Percentiles rank a stretch among this genome's conserved stretches.
phyloP scores from a whole-genome alignment of 305 asterid species.

The Fraxinus sp. region DNA sequence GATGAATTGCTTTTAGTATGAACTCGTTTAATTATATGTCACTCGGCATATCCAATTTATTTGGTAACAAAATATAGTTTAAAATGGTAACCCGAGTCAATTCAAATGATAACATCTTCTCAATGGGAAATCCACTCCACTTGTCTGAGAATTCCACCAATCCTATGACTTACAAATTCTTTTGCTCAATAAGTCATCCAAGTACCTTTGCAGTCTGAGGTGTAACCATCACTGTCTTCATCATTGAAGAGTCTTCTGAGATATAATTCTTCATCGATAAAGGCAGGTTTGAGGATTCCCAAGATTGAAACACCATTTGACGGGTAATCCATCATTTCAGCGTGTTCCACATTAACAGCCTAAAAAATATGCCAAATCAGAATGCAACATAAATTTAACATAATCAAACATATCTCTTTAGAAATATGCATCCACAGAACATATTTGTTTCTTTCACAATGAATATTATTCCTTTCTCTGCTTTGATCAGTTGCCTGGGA shows the following conservation, averaged over 20 bases:
- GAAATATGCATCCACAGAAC: background rate
- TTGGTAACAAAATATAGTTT: background rate
- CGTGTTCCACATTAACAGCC: slow-evolving; percentile 56
- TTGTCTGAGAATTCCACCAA: background rate
- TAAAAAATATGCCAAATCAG: slow-evolving; percentile 24
- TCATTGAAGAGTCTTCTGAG: slow-evolving; percentile 57
- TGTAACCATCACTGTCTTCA: slow-evolving; percentile 46
- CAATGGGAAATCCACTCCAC: background rate
- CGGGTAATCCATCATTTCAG: slow-evolving; percentile 61
- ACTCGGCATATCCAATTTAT: background rate
- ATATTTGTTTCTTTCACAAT: slow-evolving; percentile 2
- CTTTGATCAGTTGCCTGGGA: slow-evolving; percentile 6
- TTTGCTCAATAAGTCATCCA: slow-evolving; percentile 2
- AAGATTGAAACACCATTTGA: slow-evolving; percentile 68
- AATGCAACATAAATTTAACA: slow-evolving; percentile 11
- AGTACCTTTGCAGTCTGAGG: slow-evolving; percentile 47
- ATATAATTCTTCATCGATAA: slow-evolving; percentile 59
- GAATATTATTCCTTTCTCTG: slow-evolving; percentile 1
- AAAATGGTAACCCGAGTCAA: background rate
- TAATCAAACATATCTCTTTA: background rate
- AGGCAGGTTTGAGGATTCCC: slow-evolving; percentile 69
- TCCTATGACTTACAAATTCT: background rate
- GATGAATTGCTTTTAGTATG: background rate
- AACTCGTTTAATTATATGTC: background rate
- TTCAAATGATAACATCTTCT: background rate